Percentiles rank a stretch among this genome's conserved stretches.
Evolutionary conservation across 1,284 basidiomycete genomes (phyloP).

Genomic region (Malassezia equina): DNA sequence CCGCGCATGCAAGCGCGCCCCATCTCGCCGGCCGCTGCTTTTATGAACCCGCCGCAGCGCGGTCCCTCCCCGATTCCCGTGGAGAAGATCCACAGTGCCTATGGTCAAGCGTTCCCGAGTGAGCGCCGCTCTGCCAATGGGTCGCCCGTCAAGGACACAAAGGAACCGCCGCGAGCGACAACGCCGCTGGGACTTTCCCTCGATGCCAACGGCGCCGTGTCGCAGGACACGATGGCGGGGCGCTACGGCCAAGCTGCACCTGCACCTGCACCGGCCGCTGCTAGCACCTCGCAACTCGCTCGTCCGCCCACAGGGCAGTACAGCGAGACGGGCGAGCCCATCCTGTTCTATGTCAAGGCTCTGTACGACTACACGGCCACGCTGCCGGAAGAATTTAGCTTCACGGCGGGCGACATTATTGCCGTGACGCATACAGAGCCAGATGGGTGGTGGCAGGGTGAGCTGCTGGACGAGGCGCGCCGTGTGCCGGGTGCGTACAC

Average conservation of each 20-base stretch:
- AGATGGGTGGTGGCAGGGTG: conserved; percentile 86
- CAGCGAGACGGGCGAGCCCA: conserved; percentile 65
- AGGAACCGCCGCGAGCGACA: conserved; percentile 33
- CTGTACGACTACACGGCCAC: conserved; percentile 81
- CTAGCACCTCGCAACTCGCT: conserved; percentile 14
- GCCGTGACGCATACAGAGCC: conserved; percentile 82
- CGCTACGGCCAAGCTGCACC: conserved; percentile 44
- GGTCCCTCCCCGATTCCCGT: conserved; percentile 54
- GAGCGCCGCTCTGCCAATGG: conserved; percentile 53
- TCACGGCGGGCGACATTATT: conserved; percentile 81
- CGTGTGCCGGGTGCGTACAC: conserved; percentile 67
- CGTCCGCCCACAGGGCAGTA: conserved; percentile 59
- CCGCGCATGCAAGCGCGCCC: conserved; percentile 48
- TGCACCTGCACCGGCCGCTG: background rate
- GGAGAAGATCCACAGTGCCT: conserved; percentile 65
- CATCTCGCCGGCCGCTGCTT: conserved; percentile 63
- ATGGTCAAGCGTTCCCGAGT: conserved; percentile 75
- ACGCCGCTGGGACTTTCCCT: conserved; percentile 62
- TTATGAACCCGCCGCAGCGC: conserved; percentile 62
- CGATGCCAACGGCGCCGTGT: conserved; percentile 65
- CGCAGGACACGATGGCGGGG: conserved; percentile 68
- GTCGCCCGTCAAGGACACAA: conserved; percentile 6
- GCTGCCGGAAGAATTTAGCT: conserved; percentile 72
- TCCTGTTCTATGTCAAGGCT: conserved; percentile 68
- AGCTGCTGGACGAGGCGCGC: conserved; percentile 69